These are phyloP conservation scores for Termitomyces sp. DNA, from an alignment of 768 basidiomycete genomes.

Conservation along the genomic window DNA sequence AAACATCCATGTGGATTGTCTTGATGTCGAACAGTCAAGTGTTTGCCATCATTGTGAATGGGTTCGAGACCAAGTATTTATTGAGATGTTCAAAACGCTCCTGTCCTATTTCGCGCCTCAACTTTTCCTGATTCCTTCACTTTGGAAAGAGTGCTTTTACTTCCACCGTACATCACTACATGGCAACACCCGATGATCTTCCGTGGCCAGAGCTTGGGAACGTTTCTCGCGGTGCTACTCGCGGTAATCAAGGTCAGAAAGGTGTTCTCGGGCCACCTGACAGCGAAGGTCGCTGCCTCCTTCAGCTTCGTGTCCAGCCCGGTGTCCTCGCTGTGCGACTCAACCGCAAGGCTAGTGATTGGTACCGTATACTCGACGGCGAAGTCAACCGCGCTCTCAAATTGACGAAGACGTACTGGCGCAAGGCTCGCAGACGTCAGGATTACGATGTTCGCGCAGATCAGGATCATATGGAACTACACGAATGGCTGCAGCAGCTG, in stretches of 20 bases:
- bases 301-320: constrained; percentile 81
- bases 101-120: constrained; percentile 7
- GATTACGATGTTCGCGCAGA: constrained; percentile 83
- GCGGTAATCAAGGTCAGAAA: constrained; percentile 85
- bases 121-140: constrained; percentile 14
- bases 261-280: constrained; percentile 70
- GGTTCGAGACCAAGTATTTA: constrained; percentile 6
- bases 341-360: constrained; percentile 74
- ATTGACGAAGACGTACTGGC: constrained; percentile 83
- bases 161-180: constrained; percentile 25
- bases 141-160: constrained; percentile 16
- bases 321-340: constrained; percentile 74
- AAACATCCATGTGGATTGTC: constrained; percentile 20
- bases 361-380: constrained; percentile 74
- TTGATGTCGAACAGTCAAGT: constrained; percentile 17
- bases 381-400: constrained; percentile 81
- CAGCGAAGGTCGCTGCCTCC: constrained; percentile 65
- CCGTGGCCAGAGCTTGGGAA: constrained; percentile 86
- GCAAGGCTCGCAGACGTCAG: constrained; percentile 75
- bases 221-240: constrained; percentile 76
- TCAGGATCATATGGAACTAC: constrained; percentile 86
- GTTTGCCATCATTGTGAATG: constrained; percentile 9
- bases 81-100: constrained; percentile 13
- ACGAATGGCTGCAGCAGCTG: constrained; percentile 83
- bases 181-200: constrained; percentile 66